Base-by-base conservation (phyloP, 306 rosid species). In the Argentina anserina region DNA sequence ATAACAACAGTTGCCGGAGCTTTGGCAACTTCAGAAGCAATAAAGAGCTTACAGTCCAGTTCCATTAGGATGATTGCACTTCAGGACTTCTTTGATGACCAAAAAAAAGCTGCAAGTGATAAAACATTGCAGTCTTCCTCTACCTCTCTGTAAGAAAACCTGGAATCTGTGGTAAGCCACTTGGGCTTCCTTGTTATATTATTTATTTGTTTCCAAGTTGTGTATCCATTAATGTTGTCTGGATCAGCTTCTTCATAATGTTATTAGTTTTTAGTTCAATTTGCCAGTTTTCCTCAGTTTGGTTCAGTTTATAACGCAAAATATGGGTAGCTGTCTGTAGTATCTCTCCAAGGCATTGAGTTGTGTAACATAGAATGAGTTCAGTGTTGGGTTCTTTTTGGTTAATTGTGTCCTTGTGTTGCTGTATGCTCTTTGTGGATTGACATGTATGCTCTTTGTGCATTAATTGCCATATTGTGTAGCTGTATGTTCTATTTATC, bases 1-100 rank as follows among this genome's bases (percentile, higher is more conserved):
- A 86, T 95, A 75, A 95, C 99, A 21, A 95, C 99, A 0, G 87
- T 95, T 52, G 93, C 93, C 7, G 97, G 97, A 80, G 97, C 97
- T 60, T 39, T 91, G 87, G 97, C 99, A 63, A 90, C 97, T 65
- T 92, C 97, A 7, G 97, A 92, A 71, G 97, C 97, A n/a, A 90
- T 92, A 75, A 88, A 67, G 73, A 92, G 97, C 81, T 65, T 95
- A 81, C 87, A 88, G 83, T 70, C 90, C 77, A 80, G 84, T 42
- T 36, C 90, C 29, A 52, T 90, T 68, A 83, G 85, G 78, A 95
- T 91, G 99, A 87, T 90, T n/a, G 96, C 99, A 61, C 92, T 95
- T 76, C 99, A 91, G 83, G 97, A 95, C 81, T 92, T 87, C 83
- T 70, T 84, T 39, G 70, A 70, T 64, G 71, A 72, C 8, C 88